A percentile compares a stretch with the other conserved stretches of the same genome.
These are phyloP conservation scores for Penicillium hesseltinei DNA, from an alignment of 2,329 filamentous ascomycete genomes.

Conservation along the genomic window DNA sequence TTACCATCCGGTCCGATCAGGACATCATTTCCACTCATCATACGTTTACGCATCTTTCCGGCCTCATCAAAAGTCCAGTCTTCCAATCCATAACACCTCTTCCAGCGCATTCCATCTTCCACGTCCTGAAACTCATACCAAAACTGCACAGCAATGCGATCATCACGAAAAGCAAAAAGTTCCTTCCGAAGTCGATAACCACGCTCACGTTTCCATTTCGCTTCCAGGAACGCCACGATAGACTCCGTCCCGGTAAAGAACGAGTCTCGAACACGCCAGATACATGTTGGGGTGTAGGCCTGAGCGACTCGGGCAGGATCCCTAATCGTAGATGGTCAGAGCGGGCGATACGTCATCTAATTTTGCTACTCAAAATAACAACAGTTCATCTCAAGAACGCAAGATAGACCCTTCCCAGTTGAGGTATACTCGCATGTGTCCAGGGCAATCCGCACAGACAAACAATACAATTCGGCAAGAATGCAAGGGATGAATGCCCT, in stretches of 20 bases:
- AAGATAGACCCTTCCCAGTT: neutral
- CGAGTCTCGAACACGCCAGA: slow-evolving; percentile 74
- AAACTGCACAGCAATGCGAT: slow-evolving; percentile 84
- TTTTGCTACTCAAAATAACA: neutral
- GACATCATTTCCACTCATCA: slow-evolving; percentile 51
- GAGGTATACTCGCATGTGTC: slow-evolving; percentile 8
- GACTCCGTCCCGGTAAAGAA: slow-evolving; percentile 68
- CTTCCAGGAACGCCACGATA: slow-evolving; percentile 66
- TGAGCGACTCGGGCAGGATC: slow-evolving; percentile 64
- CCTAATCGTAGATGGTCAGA: slow-evolving; percentile 41
- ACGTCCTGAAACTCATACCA: slow-evolving; percentile 81
- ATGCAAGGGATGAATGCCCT: slow-evolving; percentile 22
- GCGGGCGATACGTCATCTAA: slow-evolving; percentile 13
- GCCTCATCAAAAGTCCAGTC: slow-evolving; percentile 50
- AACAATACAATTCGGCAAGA: slow-evolving; percentile 12
- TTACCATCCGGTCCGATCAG: slow-evolving; percentile 43
- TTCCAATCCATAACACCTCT: slow-evolving; percentile 76
- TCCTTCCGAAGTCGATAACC: slow-evolving; percentile 78
- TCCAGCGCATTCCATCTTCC: slow-evolving; percentile 64
- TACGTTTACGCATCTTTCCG: slow-evolving; percentile 48
- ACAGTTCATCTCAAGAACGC: neutral
- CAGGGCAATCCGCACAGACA: slow-evolving; percentile 15
- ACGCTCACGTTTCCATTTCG: slow-evolving; percentile 72
- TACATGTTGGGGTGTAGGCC: slow-evolving; percentile 71
- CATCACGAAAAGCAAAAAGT: slow-evolving; percentile 70